Evolutionary conservation across 225 moss, liverwort and hornwort genomes (phyloP).

Genomic region (Antitrichia curtipendula): DNA sequence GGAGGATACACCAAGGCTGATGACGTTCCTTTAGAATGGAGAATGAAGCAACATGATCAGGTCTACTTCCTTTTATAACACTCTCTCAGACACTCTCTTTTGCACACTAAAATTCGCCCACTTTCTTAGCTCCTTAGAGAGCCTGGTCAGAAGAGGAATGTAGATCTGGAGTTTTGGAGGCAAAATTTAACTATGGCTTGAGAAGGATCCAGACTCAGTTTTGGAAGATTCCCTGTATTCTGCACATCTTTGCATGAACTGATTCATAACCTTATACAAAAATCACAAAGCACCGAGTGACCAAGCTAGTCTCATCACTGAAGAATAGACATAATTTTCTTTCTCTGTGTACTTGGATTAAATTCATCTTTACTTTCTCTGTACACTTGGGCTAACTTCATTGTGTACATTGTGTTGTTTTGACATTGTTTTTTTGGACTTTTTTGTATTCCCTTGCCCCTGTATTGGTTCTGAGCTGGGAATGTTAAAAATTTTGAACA

Average conservation of each 20-base stretch:
- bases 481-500: neutral
- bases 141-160: neutral
- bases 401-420: neutral
- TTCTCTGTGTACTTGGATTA: neutral
- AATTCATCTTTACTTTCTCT: neutral
- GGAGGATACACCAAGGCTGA: conserved; percentile 83
- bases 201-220: neutral
- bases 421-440: neutral
- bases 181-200: neutral
- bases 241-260: neutral
- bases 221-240: neutral
- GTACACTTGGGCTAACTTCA: neutral
- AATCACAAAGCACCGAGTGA: neutral
- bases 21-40: conserved; percentile 80
- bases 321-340: neutral
- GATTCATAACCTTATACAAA: neutral
- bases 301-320: neutral
- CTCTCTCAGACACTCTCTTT: neutral
- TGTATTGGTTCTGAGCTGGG: neutral
- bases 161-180: neutral
- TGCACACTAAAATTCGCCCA: neutral
- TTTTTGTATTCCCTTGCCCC: neutral
- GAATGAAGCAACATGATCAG: conserved; percentile 96
- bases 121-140: neutral
- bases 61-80: neutral